A percentile compares a stretch with the other conserved stretches of the same genome.
Conservation (phyloP, 2,329 filamentous ascomycete genomes). For the Aspergillus quadrilineatus region DNA sequence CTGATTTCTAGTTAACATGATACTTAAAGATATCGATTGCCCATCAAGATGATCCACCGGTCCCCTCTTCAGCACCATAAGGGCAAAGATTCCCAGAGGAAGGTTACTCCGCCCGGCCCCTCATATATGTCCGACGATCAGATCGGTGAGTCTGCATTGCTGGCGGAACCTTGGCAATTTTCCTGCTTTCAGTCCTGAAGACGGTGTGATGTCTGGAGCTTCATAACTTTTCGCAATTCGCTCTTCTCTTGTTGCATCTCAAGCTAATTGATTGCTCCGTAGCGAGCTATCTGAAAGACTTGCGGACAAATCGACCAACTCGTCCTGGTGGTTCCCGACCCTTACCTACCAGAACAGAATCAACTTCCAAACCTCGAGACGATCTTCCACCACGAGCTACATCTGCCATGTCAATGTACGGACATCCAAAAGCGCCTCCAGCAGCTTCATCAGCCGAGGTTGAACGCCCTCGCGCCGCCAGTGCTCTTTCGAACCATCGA, state of each 20-base stretch:
- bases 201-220: slow-evolving; percentile 13
- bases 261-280: slow-evolving; percentile 18
- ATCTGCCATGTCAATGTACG: slow-evolving; percentile 44
- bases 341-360: slow-evolving; percentile 49
- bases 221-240: neutral
- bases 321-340: slow-evolving; percentile 62
- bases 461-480: slow-evolving; percentile 38
- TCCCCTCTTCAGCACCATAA: slow-evolving; percentile 29
- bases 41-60: slow-evolving; percentile 40
- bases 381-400: slow-evolving; percentile 42
- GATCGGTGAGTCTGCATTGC: slow-evolving; percentile 41
- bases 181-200: slow-evolving; percentile 10
- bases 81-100: slow-evolving; percentile 39
- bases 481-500: slow-evolving; percentile 42
- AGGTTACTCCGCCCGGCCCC: slow-evolving; percentile 48
- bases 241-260: neutral
- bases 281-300: slow-evolving; percentile 61
- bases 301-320: slow-evolving; percentile 56
- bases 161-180: slow-evolving; percentile 21
- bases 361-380: slow-evolving; percentile 25
- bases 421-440: slow-evolving; percentile 19
- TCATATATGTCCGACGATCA: slow-evolving; percentile 49
- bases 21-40: slow-evolving; percentile 7
- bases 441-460: slow-evolving; percentile 21
- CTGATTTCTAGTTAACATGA: slow-evolving; percentile 6